Conservation (phyloP, 345 rosid species). For the Stellera chamaejasme region DNA sequence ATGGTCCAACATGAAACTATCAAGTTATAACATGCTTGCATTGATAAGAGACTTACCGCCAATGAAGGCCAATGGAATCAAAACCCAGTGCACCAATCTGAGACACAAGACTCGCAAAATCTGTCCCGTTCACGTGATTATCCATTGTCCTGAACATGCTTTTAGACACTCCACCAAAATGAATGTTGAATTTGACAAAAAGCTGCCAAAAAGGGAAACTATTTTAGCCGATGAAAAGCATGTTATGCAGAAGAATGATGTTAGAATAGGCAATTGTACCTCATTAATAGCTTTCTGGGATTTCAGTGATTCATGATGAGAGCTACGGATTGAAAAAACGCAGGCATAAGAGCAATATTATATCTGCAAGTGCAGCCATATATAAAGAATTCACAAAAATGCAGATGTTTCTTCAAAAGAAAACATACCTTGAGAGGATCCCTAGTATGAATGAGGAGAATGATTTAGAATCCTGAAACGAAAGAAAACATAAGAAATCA, state of each 20-base stretch:
- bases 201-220: conserved; percentile 46
- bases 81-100: conserved; percentile 83
- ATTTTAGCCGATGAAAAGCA: conserved; percentile 6
- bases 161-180: conserved; percentile 82
- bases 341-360: conserved; percentile 1
- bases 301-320: conserved; percentile 92
- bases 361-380: conserved; percentile 1
- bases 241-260: conserved; percentile 7
- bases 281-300: conserved; percentile 90
- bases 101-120: conserved; percentile 75
- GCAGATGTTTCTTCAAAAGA: conserved; percentile 2
- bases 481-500: conserved; percentile 26
- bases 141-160: conserved; percentile 61
- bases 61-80: conserved; percentile 84
- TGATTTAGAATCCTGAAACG: conserved; percentile 73
- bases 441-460: conserved; percentile 76
- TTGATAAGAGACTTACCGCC: conserved; percentile 55
- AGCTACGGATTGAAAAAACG: conserved; percentile 40
- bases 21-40: no score
- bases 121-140: conserved; percentile 49
- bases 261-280: conserved; percentile 33
- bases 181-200: conserved; percentile 95
- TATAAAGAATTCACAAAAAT: conserved; percentile 5
- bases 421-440: conserved; percentile 70
- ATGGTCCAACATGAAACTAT: no score